Evolutionary conservation across 306 rosid genomes (phyloP).

Genomic region (Echinosophora koreensis): DNA sequence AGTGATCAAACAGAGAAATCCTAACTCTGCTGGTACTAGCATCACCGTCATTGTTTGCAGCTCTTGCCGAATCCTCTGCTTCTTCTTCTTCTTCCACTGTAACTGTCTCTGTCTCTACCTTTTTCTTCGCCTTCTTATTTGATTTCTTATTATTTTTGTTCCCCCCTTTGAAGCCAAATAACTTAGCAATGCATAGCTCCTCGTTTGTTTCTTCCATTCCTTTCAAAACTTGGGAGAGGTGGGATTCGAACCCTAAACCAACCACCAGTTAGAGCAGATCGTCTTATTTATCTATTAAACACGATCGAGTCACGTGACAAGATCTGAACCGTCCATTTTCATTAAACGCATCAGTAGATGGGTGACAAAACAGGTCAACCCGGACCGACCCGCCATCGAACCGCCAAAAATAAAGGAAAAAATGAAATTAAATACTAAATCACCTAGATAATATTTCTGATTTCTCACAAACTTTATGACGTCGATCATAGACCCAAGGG

Average conservation of each 20-base stretch:
- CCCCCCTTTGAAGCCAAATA: slow-evolving; percentile 35
- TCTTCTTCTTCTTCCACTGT: not conserved
- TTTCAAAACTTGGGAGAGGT: not conserved
- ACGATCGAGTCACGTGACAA: too few relatives aligned
- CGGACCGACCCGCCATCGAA: too few relatives aligned
- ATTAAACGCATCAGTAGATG: too few relatives aligned
- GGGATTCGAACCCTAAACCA: slow-evolving; percentile 42
- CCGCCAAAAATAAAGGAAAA: too few relatives aligned
- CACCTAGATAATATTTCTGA: too few relatives aligned
- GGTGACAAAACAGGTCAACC: too few relatives aligned
- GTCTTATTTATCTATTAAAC: too few relatives aligned
- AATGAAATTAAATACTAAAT: too few relatives aligned
- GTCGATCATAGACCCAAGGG: too few relatives aligned
- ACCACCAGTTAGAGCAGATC: not conserved
- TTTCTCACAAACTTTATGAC: too few relatives aligned
- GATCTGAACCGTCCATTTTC: too few relatives aligned
- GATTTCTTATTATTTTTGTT: slow-evolving; percentile 40
- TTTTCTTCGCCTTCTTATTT: slow-evolving; percentile 14
- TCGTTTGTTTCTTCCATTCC: slow-evolving; percentile 36
- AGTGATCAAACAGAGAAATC: slow-evolving; percentile 66
- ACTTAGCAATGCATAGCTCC: slow-evolving; percentile 30
- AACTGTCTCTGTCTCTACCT: not conserved
- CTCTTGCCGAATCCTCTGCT: slow-evolving; percentile 25
- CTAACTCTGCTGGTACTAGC: slow-evolving; percentile 35
- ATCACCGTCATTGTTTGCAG: slow-evolving; percentile 27